Evolutionary conservation across 2,329 filamentous ascomycete species (phyloP).

Genomic region (Cladophialophora exuberans): DNA sequence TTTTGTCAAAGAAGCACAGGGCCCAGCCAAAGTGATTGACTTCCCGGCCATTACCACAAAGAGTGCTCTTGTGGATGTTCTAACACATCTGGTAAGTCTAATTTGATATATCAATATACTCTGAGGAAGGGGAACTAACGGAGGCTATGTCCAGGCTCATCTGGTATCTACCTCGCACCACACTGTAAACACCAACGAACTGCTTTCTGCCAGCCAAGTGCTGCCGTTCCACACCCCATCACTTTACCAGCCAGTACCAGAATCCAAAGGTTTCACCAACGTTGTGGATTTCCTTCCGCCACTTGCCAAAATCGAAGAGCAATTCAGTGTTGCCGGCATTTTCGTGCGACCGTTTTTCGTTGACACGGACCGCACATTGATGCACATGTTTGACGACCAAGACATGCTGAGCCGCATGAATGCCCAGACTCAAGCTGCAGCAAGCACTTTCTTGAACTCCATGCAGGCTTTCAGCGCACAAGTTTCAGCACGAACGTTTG

Average conservation of each 20-base stretch:
- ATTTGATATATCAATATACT: background rate
- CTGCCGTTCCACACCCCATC: constrained; percentile 13
- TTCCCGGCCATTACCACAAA: constrained; percentile 12
- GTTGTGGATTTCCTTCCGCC: constrained; percentile 12
- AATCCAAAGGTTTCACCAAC: constrained; percentile 12
- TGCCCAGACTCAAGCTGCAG: constrained; percentile 4
- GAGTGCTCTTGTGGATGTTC: constrained; percentile 11
- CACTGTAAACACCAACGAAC: constrained; percentile 16
- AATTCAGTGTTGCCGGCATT: constrained; percentile 9
- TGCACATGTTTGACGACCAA: constrained; percentile 19
- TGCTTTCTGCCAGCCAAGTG: constrained; percentile 13
- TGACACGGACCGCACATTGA: constrained; percentile 10
- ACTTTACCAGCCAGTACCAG: constrained; percentile 11
- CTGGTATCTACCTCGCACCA: constrained; percentile 19
- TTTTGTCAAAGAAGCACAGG: constrained; percentile 14
- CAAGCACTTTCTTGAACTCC: constrained; percentile 7
- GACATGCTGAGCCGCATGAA: constrained; percentile 15
- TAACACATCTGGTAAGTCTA: constrained; percentile 17
- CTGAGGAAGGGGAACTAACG: background rate
- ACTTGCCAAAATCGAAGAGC: constrained; percentile 3
- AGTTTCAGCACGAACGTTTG: constrained; percentile 11
- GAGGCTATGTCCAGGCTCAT: constrained; percentile 4
- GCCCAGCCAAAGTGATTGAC: constrained; percentile 16
- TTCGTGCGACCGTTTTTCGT: constrained; percentile 16
- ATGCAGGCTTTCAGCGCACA: constrained; percentile 16